phyloP scores from a whole-genome alignment of 2,329 filamentous ascomycete genomes.

The Ophiostoma sp. region DNA sequence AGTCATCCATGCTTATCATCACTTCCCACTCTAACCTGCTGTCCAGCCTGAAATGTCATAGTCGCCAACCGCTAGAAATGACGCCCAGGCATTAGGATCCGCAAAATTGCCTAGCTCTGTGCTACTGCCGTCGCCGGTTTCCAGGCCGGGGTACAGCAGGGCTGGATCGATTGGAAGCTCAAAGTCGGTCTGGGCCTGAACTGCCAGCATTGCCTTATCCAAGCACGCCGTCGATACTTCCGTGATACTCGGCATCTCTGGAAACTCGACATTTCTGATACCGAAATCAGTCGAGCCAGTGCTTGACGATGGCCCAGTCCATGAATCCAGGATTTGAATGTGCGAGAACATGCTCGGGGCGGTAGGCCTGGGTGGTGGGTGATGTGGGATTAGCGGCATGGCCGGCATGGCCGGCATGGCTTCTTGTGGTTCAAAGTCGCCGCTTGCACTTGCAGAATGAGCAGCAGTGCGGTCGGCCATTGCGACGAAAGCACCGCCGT shows the following conservation, averaged over 20 bases:
- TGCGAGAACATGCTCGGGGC: conserved; percentile 3
- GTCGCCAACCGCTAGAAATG: neutral
- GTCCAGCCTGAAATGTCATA: neutral
- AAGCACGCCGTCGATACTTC: neutral
- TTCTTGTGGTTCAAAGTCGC: neutral
- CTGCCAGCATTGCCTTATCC: neutral
- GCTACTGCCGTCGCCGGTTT: neutral
- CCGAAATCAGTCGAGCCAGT: neutral
- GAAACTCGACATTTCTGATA: neutral
- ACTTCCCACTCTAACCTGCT: neutral
- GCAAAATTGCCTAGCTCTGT: neutral
- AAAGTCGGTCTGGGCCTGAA: neutral
- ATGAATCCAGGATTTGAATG: conserved; percentile 17
- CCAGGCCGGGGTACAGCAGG: neutral
- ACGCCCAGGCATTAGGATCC: neutral
- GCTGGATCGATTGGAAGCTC: neutral
- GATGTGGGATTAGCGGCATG: neutral
- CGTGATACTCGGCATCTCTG: neutral
- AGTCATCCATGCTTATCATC: neutral
- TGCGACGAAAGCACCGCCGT: conserved; percentile 15
- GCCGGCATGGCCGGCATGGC: neutral
- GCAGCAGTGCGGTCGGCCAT: conserved; percentile 12
- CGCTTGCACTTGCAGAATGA: neutral
- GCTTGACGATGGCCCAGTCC: conserved; percentile 3
- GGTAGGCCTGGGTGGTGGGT: neutral